Base-by-base conservation (phyloP, 441 rosid genomes). In the Erodium moschatum region DNA sequence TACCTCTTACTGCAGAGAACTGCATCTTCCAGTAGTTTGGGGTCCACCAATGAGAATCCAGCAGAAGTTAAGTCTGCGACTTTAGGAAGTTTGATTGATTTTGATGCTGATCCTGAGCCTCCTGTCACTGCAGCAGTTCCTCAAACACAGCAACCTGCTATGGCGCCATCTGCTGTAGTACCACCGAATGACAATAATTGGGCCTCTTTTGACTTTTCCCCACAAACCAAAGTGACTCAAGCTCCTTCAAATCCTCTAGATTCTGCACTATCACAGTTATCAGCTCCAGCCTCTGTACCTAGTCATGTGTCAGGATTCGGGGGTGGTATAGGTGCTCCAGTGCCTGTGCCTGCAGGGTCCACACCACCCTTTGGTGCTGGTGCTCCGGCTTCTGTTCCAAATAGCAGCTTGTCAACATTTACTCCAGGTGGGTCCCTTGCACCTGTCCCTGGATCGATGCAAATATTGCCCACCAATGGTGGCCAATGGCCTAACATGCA, bases 61-160 rank as follows among this genome's bases (percentile, higher is more conserved):
- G 77, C 79, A 16, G 96, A 90, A 84, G 87, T 80, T 73, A 92
- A 89, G 72, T 18, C 73, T 74, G 87, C 84, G 83, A 81, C 29
- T 65, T 71, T 89, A 67, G 71, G 72, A 69, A 95, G 99, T 83
- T 82, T 95, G 76, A 95, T 95, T 78, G 96, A 91, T 85, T 92
- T 95, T 76, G 97, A 86, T 81, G 82, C 92, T 73, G 90, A 86
- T 79, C 90, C 94, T 29, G 90, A 82, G 77, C 90, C 93, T 74
- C 80, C 88, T 6, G 76, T 19, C 4, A 4, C 83, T 70, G 71
- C 81, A 6, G 69, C 87, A 56, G 71, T 70, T 69, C 35, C 80
- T 31, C 92, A 77, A 74, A 56, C 84, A 48, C 90, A 82, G n/a
- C 85, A 79, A 72, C 52, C 72, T 16, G 69, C 72, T 52, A 12